Evolutionary conservation across 371 early-diverging fungal genomes (phyloP).

Genomic region (Mucor indicus): DNA sequence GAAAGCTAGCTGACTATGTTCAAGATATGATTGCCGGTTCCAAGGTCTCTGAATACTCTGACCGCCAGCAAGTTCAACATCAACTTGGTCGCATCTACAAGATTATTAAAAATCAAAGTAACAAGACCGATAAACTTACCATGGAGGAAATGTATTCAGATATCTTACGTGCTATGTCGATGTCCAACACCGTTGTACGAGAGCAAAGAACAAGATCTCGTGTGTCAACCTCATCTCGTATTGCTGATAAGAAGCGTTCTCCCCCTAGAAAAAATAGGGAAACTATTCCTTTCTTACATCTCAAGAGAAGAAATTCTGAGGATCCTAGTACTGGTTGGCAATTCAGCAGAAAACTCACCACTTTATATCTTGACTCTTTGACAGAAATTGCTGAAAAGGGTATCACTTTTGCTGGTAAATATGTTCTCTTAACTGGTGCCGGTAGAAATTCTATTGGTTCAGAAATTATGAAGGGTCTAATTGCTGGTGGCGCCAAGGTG

Average conservation of each 20-base stretch:
- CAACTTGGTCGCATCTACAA: conserved; percentile 75
- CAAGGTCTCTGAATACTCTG: conserved; percentile 65
- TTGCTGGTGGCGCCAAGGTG: conserved; percentile 90
- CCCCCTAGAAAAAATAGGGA: conserved; percentile 56
- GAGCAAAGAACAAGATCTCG: conserved; percentile 52
- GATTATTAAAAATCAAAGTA: conserved; percentile 74
- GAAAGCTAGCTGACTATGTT: conserved; percentile 71
- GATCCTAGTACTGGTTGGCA: conserved; percentile 68
- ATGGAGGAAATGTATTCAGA: conserved; percentile 72
- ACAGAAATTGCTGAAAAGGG: conserved; percentile 72
- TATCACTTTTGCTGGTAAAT: conserved; percentile 77
- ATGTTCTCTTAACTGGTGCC: conserved; percentile 89
- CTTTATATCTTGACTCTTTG: conserved; percentile 74
- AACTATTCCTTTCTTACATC: conserved; percentile 78
- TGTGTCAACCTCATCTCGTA: conserved; percentile 43
- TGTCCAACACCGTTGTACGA: conserved; percentile 67
- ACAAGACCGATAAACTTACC: conserved; percentile 65
- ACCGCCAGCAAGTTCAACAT: conserved; percentile 77
- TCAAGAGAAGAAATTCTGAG: conserved; percentile 62
- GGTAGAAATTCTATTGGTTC: conserved; percentile 92
- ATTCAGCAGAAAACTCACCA: conserved; percentile 68
- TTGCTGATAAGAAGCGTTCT: conserved; percentile 47
- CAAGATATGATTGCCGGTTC: conserved; percentile 70
- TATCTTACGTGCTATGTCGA: conserved; percentile 71
- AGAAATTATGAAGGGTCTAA: conserved; percentile 80